A percentile compares a stretch with the other conserved stretches of the same genome.
Conservation (phyloP, 495 filamentous ascomycete species). For the Penicillium pancosmium region DNA sequence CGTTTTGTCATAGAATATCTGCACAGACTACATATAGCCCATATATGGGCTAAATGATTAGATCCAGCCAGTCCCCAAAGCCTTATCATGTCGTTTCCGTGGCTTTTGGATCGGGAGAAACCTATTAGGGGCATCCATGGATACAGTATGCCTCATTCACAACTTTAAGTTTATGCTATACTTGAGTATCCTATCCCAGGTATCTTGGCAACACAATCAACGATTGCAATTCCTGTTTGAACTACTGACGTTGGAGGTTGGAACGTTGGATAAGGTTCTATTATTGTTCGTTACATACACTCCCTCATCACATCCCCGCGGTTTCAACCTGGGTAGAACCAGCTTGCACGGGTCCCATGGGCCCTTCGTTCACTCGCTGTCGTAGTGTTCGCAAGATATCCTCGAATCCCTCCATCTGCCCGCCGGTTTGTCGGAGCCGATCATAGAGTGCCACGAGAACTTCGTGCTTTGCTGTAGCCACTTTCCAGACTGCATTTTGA, state of each 20-base stretch:
- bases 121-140: too few relatives aligned
- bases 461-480: conserved; percentile 63
- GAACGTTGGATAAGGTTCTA: neutral
- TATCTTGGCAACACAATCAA: too few relatives aligned
- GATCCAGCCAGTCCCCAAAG: too few relatives aligned
- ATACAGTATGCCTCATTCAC: too few relatives aligned
- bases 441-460: conserved; percentile 51
- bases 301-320: conserved; percentile 34
- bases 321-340: conserved; percentile 39
- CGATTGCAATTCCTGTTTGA: neutral
- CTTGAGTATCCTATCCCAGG: too few relatives aligned
- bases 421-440: conserved; percentile 33
- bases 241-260: too few relatives aligned
- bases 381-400: conserved; percentile 48
- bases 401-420: conserved; percentile 39
- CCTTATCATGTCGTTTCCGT: too few relatives aligned
- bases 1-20: too few relatives aligned
- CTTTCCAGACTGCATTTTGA: conserved; percentile 60
- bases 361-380: conserved; percentile 49
- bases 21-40: too few relatives aligned
- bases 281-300: neutral
- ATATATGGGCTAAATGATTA: too few relatives aligned
- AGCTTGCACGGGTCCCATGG: conserved; percentile 40
- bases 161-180: too few relatives aligned
- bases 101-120: too few relatives aligned